These are phyloP conservation scores for Clarireedia hainanense DNA, from an alignment of 2,329 filamentous ascomycete species.

Conservation along the genomic window DNA sequence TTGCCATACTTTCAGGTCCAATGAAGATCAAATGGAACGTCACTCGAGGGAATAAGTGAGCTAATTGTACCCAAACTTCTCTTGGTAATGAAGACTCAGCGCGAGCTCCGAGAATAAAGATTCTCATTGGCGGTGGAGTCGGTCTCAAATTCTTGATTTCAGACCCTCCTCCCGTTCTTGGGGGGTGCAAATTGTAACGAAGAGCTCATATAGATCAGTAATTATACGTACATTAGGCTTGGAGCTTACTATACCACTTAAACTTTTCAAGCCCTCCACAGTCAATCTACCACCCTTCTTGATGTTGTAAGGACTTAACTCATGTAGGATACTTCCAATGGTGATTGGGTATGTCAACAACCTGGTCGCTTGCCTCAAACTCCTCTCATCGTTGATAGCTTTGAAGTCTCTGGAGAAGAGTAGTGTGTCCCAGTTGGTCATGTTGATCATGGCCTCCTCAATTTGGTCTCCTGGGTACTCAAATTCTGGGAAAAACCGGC, in stretches of 20 bases:
- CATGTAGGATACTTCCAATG: slow-evolving; percentile 84
- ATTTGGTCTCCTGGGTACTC: slow-evolving; percentile 83
- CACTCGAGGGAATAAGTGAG: slow-evolving; percentile 91
- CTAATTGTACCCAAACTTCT: slow-evolving; percentile 86
- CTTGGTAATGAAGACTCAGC: slow-evolving; percentile 96
- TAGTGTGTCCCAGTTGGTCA: slow-evolving; percentile 98
- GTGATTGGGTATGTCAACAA: slow-evolving; percentile 92
- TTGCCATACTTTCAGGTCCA: slow-evolving; percentile 90
- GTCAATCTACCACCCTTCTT: slow-evolving; percentile 70
- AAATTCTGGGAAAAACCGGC: slow-evolving; percentile 88
- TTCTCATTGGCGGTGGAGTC: slow-evolving; percentile 77
- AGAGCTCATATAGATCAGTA: slow-evolving; percentile 50
- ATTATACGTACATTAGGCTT: not conserved
- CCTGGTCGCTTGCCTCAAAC: slow-evolving; percentile 86
- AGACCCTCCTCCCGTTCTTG: slow-evolving; percentile 64
- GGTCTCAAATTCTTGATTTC: slow-evolving; percentile 73
- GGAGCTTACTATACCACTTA: slow-evolving; percentile 61
- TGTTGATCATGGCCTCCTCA: slow-evolving; percentile 88
- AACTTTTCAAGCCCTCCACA: slow-evolving; percentile 82
- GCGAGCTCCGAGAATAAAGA: slow-evolving; percentile 90
- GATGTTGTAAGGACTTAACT: slow-evolving; percentile 86
- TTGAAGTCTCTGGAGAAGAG: slow-evolving; percentile 87
- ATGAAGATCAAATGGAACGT: slow-evolving; percentile 89
- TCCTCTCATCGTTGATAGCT: slow-evolving; percentile 83
- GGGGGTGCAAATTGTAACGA: slow-evolving; percentile 88